Evolutionary conservation across 2,329 filamentous ascomycete genomes (phyloP), one percentile per base, ranked within the genome.

Genomic region (Leptodontidium sp.): DNA sequence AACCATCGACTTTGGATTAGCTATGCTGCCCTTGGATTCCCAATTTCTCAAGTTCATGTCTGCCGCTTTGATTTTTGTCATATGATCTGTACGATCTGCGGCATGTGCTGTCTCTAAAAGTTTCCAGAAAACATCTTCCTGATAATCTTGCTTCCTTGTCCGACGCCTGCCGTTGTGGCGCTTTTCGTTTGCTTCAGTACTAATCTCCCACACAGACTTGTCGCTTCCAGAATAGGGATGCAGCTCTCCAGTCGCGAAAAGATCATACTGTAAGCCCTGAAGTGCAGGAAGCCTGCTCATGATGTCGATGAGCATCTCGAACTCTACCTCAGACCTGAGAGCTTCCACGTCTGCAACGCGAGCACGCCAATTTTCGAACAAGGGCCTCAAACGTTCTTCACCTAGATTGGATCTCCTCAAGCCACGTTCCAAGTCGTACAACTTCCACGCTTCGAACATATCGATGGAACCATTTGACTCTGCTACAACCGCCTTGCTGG

Each of bases 371-470:
- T 5, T 45, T 2, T 24, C 21, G 14, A 45, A 59, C 11, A 26
- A 9, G 8, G 35, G 21, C 7, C 57, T 45, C 38, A 59, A 12
- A 11, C 21, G n/a, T 12, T 43, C 21, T 7, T 59, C 57, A 0
- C 38, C 6, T 2, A 45, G 38, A 6, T 45, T 43, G 3, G 35
- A 12, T 17, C 4, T 26, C 21, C 57, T 38, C 0, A 45, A 21
- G 7, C 57, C 35, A 17, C 35, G 57, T 40, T 59, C 57, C 11
- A 59, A 17, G 12, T 43, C 38, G 21, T 59, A 43, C 38, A 40
- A 15, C 15, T 59, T 59, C 57, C 57, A 59, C 35, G 40, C 5
- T 24, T 59, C 38, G 24, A 45, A 59, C 38, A 59, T 43, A 26
- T 59, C 12, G 38, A 59, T 14, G 3, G 26, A 29, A 15, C 29